Evolutionary conservation across 495 filamentous ascomycete genomes (phyloP).

Genomic region (Jackrogersella minutella): DNA sequence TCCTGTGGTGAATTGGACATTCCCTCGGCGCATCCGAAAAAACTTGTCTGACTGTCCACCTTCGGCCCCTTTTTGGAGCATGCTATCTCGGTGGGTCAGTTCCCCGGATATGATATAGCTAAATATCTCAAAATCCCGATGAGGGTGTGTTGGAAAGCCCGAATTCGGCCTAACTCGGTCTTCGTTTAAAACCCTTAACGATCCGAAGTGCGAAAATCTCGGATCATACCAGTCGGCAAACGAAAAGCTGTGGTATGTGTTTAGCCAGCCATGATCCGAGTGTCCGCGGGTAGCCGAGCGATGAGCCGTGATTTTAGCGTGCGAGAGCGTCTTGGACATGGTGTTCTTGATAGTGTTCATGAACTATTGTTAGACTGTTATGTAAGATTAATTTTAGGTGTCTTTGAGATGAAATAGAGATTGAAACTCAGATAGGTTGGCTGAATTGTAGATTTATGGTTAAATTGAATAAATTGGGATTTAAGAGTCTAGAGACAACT

Average conservation of each 20-base stretch:
- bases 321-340: constrained; percentile 64
- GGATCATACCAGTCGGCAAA: constrained; percentile 79
- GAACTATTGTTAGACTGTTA: too few species aligned
- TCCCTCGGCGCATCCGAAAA: constrained; percentile 75
- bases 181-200: constrained; percentile 82
- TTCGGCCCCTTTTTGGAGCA: constrained; percentile 66
- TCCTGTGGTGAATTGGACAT: constrained; percentile 84
- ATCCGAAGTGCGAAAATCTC: constrained; percentile 68
- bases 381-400: too few species aligned
- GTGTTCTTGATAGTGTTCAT: constrained; percentile 47
- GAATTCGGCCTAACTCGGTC: constrained; percentile 72
- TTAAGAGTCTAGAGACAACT: neutral
- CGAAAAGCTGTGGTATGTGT: constrained; percentile 83
- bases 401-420: neutral
- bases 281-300: constrained; percentile 71
- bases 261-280: constrained; percentile 82
- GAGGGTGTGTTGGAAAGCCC: constrained; percentile 82
- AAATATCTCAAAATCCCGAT: constrained; percentile 86
- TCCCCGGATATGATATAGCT: constrained; percentile 81
- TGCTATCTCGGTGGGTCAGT: constrained; percentile 81
- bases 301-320: constrained; percentile 70
- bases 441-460: neutral
- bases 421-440: neutral
- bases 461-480: neutral
- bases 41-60: constrained; percentile 64